A percentile compares a stretch with the other conserved stretches of the same genome.
These are phyloP conservation scores for Rhodomyrtus tomentosa DNA, from an alignment of 345 rosid species.

Conservation along the genomic window DNA sequence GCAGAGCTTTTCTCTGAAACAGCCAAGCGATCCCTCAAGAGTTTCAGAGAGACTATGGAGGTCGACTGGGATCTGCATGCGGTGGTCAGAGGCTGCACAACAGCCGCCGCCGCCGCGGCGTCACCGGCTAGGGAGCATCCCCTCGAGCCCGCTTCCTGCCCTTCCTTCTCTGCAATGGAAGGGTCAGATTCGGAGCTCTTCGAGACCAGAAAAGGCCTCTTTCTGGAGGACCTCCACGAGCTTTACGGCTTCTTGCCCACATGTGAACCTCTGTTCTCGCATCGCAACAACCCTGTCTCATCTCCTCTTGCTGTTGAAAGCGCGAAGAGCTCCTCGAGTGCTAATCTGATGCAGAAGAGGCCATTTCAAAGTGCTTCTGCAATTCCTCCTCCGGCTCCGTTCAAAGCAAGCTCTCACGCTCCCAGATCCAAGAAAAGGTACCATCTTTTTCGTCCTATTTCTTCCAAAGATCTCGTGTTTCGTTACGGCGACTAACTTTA, in stretches of 20 bases:
- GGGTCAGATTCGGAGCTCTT: conserved; percentile 15
- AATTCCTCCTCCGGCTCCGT: neutral
- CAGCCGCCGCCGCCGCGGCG: neutral
- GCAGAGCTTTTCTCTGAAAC: neutral
- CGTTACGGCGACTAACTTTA: neutral
- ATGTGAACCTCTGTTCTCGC: conserved; percentile 17
- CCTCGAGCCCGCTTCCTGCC: conserved; percentile 9
- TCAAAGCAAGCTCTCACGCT: neutral
- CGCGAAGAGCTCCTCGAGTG: neutral
- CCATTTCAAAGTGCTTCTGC: neutral
- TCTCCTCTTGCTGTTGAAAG: conserved; percentile 14
- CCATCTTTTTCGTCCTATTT: neutral
- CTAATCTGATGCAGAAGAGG: neutral
- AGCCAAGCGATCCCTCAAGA: neutral
- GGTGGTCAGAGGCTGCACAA: conserved; percentile 69
- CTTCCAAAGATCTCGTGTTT: neutral
- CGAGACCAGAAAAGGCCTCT: conserved; percentile 15
- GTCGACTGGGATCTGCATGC: conserved; percentile 95
- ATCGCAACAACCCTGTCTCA: conserved; percentile 18
- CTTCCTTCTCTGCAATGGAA: conserved; percentile 4
- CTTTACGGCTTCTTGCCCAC: conserved; percentile 47
- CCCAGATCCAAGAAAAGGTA: neutral
- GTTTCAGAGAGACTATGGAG: conserved; percentile 25
- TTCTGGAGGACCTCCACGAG: conserved; percentile 47
- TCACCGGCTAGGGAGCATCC: neutral